Evolutionary conservation across 257 asterid species (phyloP).

Genomic region (Anisodus tanguticus): DNA sequence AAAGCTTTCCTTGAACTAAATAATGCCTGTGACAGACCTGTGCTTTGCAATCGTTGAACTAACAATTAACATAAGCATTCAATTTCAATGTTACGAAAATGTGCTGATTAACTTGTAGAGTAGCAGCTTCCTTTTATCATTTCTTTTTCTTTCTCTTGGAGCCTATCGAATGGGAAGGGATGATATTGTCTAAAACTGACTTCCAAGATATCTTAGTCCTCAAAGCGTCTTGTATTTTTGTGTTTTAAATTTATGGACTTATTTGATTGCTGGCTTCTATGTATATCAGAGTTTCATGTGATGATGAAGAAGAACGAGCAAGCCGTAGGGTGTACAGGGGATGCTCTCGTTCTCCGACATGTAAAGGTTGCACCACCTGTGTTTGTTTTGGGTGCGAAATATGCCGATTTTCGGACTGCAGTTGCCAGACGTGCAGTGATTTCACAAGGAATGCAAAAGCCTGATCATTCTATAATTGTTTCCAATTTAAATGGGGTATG

Average conservation of each 20-base stretch:
- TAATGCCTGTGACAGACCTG: background rate
- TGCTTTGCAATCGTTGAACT: constrained; percentile 4
- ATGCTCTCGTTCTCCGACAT: constrained; percentile 53
- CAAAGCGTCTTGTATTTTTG: background rate
- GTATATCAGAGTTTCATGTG: constrained; percentile 49
- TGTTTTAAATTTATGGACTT: background rate
- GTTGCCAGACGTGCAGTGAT: constrained; percentile 62
- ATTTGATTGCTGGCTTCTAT: background rate
- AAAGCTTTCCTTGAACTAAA: background rate
- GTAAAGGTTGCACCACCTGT: constrained; percentile 64
- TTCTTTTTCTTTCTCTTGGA: background rate
- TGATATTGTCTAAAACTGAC: background rate
- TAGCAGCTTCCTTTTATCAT: background rate
- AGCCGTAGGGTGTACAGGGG: constrained; percentile 61
- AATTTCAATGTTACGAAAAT: background rate
- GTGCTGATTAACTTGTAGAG: background rate
- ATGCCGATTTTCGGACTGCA: constrained; percentile 57
- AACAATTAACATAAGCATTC: background rate
- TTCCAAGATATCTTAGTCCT: background rate
- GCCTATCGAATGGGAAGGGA: background rate
- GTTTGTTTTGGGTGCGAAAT: constrained; percentile 60
- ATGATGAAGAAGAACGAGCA: constrained; percentile 60
- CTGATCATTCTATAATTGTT: constrained; percentile 23
- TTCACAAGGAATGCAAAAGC: constrained; percentile 54
- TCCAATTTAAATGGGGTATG: constrained; percentile 6